Base-by-base conservation (phyloP, 163 green algal species). In the Chloromonas sp. region DNA sequence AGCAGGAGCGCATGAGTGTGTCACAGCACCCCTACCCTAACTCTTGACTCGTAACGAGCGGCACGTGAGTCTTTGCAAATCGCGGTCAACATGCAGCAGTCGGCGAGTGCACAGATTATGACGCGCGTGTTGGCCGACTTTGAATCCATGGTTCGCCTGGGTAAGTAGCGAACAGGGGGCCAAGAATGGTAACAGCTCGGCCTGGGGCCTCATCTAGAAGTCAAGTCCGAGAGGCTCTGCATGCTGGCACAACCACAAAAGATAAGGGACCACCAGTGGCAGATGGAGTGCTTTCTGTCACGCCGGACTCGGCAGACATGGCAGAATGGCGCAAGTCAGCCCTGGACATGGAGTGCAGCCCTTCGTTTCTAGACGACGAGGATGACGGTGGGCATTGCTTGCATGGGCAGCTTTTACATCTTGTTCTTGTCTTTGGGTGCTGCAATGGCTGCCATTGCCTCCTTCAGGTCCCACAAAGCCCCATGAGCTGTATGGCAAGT, bases 401-500 rank as follows among this genome's bases (percentile, higher is more conserved):
- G 79, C 2, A 1, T 78, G 79, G 3, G n/a, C 78, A 78, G 77
- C 58, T 60, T 5, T 5, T 60, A 11, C 60, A 78, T 57, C 60
- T 61, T 2, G 60, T 2, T 2, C 11, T 76, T 77, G 60, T 2
- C 14, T 3, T 5, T 77, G 3, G 3, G 2, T 84, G 5, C 81
- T 84, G 81, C 15, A 78, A 11, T 71, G 58, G 36, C 36, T 36
- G 36, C 36, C 36, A 36, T 36, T 36, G 36, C 36, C 36, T 36
- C 36, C 36, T 36, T 36, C 66, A 74, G 66, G 66, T 11, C 5
- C 66, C 5, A 5, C 60, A 11, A 83, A 15, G 59, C 95, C 95
- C 0, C 87, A 92, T 76, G 89, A 96, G 60, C 91, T 99, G 60
- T 99, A 98, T 84, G 96, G 97, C 58, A 98, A 98, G 85, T 99